A percentile compares a stretch with the other conserved stretches of the same genome.
Evolutionary conservation across 106 monocot species (phyloP).

Genomic region (Xerophyta viscosa): DNA sequence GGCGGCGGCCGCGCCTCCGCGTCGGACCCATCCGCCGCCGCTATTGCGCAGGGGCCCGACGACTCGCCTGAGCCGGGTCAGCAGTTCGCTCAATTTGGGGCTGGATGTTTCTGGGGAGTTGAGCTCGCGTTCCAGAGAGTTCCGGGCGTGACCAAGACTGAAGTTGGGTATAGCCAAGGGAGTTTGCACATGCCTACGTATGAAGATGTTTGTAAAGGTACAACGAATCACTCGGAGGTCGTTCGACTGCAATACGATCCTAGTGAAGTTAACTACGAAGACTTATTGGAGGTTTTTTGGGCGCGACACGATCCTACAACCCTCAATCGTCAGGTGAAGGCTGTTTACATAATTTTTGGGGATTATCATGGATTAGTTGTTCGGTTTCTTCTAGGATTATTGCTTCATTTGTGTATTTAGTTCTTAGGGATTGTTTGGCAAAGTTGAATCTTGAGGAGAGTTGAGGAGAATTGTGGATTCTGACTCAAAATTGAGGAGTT

Average conservation of each 20-base stretch:
- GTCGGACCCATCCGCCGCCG: slow-evolving; percentile 28
- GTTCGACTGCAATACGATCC: slow-evolving; percentile 84
- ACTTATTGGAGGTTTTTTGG: slow-evolving; percentile 77
- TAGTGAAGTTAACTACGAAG: slow-evolving; percentile 49
- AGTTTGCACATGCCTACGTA: slow-evolving; percentile 64
- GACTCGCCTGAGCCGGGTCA: slow-evolving; percentile 58
- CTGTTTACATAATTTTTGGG: too few species aligned
- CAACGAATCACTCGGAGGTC: slow-evolving; percentile 69
- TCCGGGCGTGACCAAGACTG: slow-evolving; percentile 68
- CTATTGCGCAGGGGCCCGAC: slow-evolving; percentile 63
- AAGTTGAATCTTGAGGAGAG: too few species aligned
- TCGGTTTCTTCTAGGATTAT: too few species aligned
- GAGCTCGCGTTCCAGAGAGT: slow-evolving; percentile 88
- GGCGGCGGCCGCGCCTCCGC: slow-evolving; percentile 7
- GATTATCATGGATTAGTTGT: too few species aligned
- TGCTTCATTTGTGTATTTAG: too few species aligned
- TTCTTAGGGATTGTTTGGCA: too few species aligned
- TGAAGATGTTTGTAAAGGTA: slow-evolving; percentile 74
- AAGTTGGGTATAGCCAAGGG: slow-evolving; percentile 91
- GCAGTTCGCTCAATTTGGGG: slow-evolving; percentile 83
- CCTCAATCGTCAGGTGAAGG: slow-evolving; percentile 94
- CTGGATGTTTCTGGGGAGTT: slow-evolving; percentile 96
- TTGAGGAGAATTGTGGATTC: too few species aligned
- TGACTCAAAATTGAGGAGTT: too few species aligned
- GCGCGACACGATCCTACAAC: slow-evolving; percentile 73